Evolutionary conservation across 768 basidiomycete genomes (phyloP), one percentile per base, ranked within the genome.

Genomic region (Amanita molliuscula): DNA sequence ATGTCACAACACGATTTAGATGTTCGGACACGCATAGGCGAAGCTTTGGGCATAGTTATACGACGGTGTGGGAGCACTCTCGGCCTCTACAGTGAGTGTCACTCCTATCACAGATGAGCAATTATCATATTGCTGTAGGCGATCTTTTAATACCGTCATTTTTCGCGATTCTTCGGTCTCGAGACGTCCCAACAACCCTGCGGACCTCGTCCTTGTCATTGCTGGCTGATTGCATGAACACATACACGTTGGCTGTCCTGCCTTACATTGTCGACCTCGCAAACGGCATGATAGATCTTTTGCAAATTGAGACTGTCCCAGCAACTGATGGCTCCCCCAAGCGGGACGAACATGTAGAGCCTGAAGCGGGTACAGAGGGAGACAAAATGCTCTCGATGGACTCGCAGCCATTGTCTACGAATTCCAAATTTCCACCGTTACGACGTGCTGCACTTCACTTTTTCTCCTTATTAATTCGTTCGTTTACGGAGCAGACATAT

Each of bases 361-460:
- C 31, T 18, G 36, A 23, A 7, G 23, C 34, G 4, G n/a, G 18
- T n/a, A 51, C 50, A 28, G 53, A 60, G n/a, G 55, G 54, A 7
- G 60, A 63, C 18, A 56, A 59, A 23, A 50, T 54, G 33, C 48
- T 31, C 36, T 58, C 64, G 11, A 76, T 81, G 62, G 81, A 85
- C 61, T 59, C 67, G 1, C 67, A 81, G 31, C 84, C 88, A 8
- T 77, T 78, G 0, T 71, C 76, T 0, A 66, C 66, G 3, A 68
- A 82, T 56, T 54, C 84, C 0, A 88, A 82, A 60, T 73, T 88
- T 43, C 88, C 94, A 1, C 75, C 88, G 1, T 68, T 97, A 3
- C 78, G 94, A 28, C 84, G 95, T 36, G 83, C 89, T 1, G 91
- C 88, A 0, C 60, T 96, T n/a, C 82, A 93, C 56, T 84, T 96